These are phyloP conservation scores for Hymenoscyphus fraxineus DNA, from an alignment of 2,329 filamentous ascomycete species.

Conservation along the genomic window DNA sequence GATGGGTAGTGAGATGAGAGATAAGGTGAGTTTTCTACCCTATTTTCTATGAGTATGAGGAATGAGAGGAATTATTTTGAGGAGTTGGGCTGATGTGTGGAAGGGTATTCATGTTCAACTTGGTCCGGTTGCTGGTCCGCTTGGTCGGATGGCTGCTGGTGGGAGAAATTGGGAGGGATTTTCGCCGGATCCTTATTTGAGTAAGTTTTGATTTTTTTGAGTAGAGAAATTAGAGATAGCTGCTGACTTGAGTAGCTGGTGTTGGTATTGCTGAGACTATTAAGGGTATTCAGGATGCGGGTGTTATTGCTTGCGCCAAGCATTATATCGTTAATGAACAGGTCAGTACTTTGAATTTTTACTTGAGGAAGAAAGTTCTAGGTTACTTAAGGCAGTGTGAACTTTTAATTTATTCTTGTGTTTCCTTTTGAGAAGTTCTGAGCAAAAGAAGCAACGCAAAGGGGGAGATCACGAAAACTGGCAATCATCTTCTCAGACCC, in stretches of 20 bases:
- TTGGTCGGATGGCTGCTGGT: constrained; percentile 64
- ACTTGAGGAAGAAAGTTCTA: not conserved
- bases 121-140: constrained; percentile 68
- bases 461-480: too few relatives aligned
- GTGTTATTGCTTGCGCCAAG: constrained; percentile 80
- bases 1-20: constrained; percentile 60
- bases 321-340: constrained; percentile 72
- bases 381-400: too few relatives aligned
- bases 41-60: not conserved
- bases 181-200: constrained; percentile 69
- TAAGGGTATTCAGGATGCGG: constrained; percentile 75
- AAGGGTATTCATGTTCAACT: constrained; percentile 67
- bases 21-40: constrained; percentile 43
- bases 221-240: too few relatives aligned
- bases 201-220: constrained; percentile 47
- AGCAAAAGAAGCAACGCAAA: too few relatives aligned
- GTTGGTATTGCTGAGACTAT: constrained; percentile 69
- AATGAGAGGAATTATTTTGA: not conserved
- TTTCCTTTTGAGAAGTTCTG: too few relatives aligned
- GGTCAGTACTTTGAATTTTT: constrained; percentile 37
- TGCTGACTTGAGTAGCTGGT: constrained; percentile 60
- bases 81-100: not conserved
- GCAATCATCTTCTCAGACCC: not conserved
- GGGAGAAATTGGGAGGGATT: constrained; percentile 67
- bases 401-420: not conserved